Percentiles rank a stretch among this genome's conserved stretches.
Evolutionary conservation across 1,284 basidiomycete genomes (phyloP).

Genomic region (Baeospora myosura): DNA sequence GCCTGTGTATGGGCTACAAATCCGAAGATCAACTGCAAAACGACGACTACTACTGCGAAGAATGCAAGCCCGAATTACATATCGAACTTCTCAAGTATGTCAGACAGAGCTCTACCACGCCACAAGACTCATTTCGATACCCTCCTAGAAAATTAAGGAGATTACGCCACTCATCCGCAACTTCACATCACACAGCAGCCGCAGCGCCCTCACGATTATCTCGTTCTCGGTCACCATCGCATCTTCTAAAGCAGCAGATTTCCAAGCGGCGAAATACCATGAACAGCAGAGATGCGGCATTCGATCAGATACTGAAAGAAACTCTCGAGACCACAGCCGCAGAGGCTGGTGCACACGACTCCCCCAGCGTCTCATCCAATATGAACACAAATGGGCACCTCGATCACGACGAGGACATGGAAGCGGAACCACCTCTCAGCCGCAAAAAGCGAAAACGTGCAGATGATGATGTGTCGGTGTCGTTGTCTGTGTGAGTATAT

Average conservation of each 20-base stretch:
- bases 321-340: conserved; percentile 66
- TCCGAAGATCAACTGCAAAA: conserved; percentile 77
- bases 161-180: conserved; percentile 56
- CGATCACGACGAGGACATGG: conserved; percentile 33
- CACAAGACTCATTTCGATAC: not conserved
- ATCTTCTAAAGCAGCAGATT: conserved; percentile 49
- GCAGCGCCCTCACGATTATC: conserved; percentile 57
- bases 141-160: conserved; percentile 19
- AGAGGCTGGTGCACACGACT: conserved; percentile 49
- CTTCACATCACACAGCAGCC: conserved; percentile 39
- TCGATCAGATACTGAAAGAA: conserved; percentile 79
- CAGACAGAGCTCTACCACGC: not conserved
- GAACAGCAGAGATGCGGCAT: conserved; percentile 93
- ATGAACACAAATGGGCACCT: conserved; percentile 25
- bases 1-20: conserved; percentile 91
- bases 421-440: conserved; percentile 33
- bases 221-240: conserved; percentile 67
- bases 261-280: conserved; percentile 90
- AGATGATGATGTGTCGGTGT: conserved; percentile 61
- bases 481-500: too few species aligned
- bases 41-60: conserved; percentile 88
- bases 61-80: conserved; percentile 86
- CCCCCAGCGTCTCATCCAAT: conserved; percentile 23
- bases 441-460: conserved; percentile 66
- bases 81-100: conserved; percentile 68